A percentile compares a stretch with the other conserved stretches of the same genome.
These are phyloP conservation scores for Heliophila coronopifolia DNA, from an alignment of 441 rosid genomes.

Conservation along the genomic window DNA sequence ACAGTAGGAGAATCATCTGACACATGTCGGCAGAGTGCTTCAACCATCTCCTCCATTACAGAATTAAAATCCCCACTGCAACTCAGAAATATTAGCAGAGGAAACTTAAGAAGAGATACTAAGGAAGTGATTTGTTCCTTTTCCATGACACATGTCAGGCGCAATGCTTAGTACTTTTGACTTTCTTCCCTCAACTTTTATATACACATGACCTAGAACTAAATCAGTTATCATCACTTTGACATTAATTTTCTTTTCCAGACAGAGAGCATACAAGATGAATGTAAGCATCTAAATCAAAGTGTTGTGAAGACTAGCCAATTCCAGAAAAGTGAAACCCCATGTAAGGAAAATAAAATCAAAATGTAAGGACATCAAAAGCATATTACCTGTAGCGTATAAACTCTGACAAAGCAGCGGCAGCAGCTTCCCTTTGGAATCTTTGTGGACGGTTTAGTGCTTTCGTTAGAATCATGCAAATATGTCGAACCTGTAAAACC, in stretches of 20 bases:
- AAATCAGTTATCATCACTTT: neutral
- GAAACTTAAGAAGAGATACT: slow-evolving; percentile 6
- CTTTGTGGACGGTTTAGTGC: slow-evolving; percentile 66
- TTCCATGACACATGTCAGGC: neutral
- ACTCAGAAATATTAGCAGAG: slow-evolving; percentile 23
- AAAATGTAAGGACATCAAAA: slow-evolving; percentile 3
- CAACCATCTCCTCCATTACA: slow-evolving; percentile 90
- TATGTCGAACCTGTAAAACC: slow-evolving; percentile 64
- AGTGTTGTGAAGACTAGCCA: neutral
- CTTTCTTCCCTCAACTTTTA: slow-evolving; percentile 2
- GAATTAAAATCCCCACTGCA: slow-evolving; percentile 75
- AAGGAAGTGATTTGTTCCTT: slow-evolving; percentile 6
- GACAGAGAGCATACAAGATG: slow-evolving; percentile 8
- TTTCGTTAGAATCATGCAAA: slow-evolving; percentile 74
- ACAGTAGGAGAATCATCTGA: slow-evolving; percentile 96
- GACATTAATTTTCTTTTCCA: neutral
- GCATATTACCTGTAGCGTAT: slow-evolving; percentile 67
- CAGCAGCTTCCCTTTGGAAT: slow-evolving; percentile 94
- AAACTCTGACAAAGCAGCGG: slow-evolving; percentile 95
- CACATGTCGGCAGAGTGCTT: slow-evolving; percentile 83
- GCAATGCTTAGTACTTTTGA: neutral
- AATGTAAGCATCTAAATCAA: neutral
- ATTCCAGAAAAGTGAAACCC: slow-evolving; percentile 1
- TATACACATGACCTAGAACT: slow-evolving; percentile 1
- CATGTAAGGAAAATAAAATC: neutral